Percentiles rank a stretch among this genome's conserved stretches.
Conservation (phyloP, 1,284 basidiomycete species). For the Trichosporon inkin region DNA sequence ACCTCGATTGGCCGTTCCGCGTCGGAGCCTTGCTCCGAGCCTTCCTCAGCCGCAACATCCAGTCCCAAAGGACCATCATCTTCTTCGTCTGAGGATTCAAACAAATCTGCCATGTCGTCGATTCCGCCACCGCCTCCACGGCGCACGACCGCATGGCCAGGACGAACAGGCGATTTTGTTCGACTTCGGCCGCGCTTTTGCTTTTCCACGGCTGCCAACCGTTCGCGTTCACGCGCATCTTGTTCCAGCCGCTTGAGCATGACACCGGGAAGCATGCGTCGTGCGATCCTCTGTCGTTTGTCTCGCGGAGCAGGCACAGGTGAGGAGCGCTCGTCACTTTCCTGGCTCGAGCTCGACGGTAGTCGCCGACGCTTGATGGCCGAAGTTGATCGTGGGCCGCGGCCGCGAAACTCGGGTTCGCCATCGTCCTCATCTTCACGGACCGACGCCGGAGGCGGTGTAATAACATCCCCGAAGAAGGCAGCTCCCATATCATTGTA, state of each 20-base stretch:
- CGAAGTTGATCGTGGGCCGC: background rate
- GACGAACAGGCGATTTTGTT: conserved; percentile 29
- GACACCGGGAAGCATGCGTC: conserved; percentile 42
- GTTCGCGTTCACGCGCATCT: background rate
- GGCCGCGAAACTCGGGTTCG: background rate
- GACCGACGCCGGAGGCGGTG: background rate
- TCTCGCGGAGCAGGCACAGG: conserved; percentile 15
- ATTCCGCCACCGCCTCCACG: conserved; percentile 20
- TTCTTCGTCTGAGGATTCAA: conserved; percentile 12
- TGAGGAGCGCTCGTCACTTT: conserved; percentile 1
- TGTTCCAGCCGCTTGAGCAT: conserved; percentile 36
- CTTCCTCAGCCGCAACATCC: conserved; percentile 12
- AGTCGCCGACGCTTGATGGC: conserved; percentile 5
- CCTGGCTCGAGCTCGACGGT: conserved; percentile 14
- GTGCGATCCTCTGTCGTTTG: conserved; percentile 35
- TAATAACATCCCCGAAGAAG: background rate
- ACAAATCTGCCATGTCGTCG: conserved; percentile 25
- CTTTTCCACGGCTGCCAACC: background rate
- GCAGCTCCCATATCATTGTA: background rate
- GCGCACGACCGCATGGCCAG: conserved; percentile 37
- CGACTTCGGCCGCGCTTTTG: conserved; percentile 3
- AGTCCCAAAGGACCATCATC: background rate
- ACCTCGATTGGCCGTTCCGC: conserved; percentile 9
- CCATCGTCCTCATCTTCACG: background rate
- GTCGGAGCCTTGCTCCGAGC: conserved; percentile 12